These are phyloP conservation scores for Prototheca wickerhamii DNA, from an alignment of 163 green algal genomes.

Conservation along the genomic window DNA sequence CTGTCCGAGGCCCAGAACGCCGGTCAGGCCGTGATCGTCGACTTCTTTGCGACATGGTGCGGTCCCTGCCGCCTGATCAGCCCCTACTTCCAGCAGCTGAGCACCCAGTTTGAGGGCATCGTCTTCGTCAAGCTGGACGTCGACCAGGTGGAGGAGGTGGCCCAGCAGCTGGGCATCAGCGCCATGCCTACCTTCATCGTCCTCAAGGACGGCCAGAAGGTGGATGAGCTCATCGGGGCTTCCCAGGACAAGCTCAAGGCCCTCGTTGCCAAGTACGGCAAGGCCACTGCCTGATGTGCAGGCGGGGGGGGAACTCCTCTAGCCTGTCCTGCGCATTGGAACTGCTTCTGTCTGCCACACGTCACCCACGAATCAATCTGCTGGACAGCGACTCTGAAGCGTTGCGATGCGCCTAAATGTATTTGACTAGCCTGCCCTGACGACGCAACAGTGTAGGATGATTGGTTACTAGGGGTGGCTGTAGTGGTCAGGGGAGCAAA, in stretches of 20 bases:
- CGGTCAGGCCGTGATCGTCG: conserved; percentile 29
- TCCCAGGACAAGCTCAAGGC: conserved; percentile 49
- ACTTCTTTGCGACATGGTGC: conserved; percentile 7
- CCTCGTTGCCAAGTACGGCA: conserved; percentile 44
- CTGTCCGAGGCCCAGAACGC: conserved; percentile 12
- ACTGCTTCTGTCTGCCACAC: no score
- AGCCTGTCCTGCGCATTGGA: no score
- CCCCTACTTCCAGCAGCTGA: conserved; percentile 11
- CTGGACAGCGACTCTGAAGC: no score
- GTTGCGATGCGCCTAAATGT: no score
- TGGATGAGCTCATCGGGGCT: conserved; percentile 60
- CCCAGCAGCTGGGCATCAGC: conserved; percentile 26
- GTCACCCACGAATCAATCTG: no score
- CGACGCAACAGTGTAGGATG: no score
- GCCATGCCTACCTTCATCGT: conserved; percentile 56
- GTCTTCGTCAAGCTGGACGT: conserved; percentile 82
- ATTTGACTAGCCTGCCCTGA: no score
- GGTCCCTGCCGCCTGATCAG: conserved; percentile 7
- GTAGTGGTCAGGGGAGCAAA: no score
- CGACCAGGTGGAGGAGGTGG: conserved; percentile 39
- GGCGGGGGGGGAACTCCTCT: no score
- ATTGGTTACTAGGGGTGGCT: no score
- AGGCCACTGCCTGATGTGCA: no score
- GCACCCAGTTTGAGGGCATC: conserved; percentile 37
- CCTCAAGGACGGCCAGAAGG: conserved; percentile 43